Conservation (phyloP, 495 filamentous ascomycete genomes). For the Aspergillus sclerotiicarbonarius region DNA sequence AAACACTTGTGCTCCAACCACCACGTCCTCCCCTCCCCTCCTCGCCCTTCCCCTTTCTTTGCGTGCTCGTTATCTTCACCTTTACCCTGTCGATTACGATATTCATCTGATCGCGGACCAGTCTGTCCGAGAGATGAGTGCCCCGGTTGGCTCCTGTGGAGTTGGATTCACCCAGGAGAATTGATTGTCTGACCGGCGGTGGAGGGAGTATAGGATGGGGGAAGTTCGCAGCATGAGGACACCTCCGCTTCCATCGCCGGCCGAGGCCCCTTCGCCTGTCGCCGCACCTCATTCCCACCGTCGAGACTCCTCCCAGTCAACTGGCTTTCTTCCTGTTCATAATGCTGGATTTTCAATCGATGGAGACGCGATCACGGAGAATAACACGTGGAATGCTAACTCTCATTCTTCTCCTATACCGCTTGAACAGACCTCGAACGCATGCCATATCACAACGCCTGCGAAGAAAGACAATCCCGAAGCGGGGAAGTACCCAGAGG, state of each 20-base stretch:
- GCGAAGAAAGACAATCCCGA: constrained; percentile 27
- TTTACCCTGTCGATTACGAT: not conserved
- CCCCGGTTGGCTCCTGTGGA: constrained; percentile 29
- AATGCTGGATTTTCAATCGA: constrained; percentile 22
- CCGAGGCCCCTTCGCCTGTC: constrained; percentile 36
- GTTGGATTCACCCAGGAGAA: constrained; percentile 35
- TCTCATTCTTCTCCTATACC: constrained; percentile 15
- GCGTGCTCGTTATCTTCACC: not conserved
- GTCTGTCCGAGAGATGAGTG: constrained; percentile 39
- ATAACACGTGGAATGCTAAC: constrained; percentile 28
- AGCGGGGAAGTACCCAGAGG: constrained; percentile 27
- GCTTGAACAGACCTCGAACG: constrained; percentile 24
- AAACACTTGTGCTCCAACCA: not conserved
- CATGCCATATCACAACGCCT: constrained; percentile 12
- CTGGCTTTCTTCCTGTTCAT: constrained; percentile 19
- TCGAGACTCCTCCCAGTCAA: constrained; percentile 27
- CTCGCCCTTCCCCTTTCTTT: not conserved
- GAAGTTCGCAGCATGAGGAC: constrained; percentile 41
- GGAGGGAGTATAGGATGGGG: constrained; percentile 40
- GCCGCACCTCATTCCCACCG: constrained; percentile 30
- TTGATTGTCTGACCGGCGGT: constrained; percentile 34
- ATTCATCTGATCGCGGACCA: constrained; percentile 22
- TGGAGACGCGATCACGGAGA: constrained; percentile 17
- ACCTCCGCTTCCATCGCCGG: constrained; percentile 44
- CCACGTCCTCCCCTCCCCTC: not conserved